A percentile compares a stretch with the other conserved stretches of the same genome.
These are phyloP conservation scores for Botryotinia narcissicola DNA, from an alignment of 2,329 filamentous ascomycete genomes.

Conservation along the genomic window DNA sequence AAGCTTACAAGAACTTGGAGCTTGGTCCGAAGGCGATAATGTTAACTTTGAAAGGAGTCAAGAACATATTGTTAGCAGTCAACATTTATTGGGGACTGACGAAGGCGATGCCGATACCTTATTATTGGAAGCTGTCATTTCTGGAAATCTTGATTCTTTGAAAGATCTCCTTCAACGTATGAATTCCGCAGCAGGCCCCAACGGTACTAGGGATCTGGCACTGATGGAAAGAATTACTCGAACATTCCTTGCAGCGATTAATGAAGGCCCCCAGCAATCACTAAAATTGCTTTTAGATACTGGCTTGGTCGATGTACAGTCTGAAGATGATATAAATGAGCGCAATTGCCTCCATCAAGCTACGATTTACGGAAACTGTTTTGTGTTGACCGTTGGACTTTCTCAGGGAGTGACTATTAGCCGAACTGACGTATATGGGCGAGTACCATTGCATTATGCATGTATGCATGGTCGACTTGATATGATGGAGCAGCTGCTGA, in stretches of 20 bases:
- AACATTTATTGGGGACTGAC: constrained; percentile 69
- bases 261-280: constrained; percentile 76
- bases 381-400: constrained; percentile 76
- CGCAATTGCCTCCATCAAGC: constrained; percentile 94
- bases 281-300: constrained; percentile 77
- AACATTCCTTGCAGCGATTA: constrained; percentile 86
- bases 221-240: constrained; percentile 77
- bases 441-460: constrained; percentile 91
- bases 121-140: constrained; percentile 80
- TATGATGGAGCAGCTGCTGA: constrained; percentile 73
- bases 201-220: constrained; percentile 56
- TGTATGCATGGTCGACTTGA: constrained; percentile 89
- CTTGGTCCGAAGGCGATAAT: constrained; percentile 95
- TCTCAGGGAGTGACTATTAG: constrained; percentile 71
- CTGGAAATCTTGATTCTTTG: constrained; percentile 74
- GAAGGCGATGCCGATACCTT: constrained; percentile 88
- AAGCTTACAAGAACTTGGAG: constrained; percentile 89
- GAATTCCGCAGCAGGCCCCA: constrained; percentile 52
- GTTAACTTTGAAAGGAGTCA: constrained; percentile 68
- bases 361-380: constrained; percentile 84
- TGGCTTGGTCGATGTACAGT: constrained; percentile 81
- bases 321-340: constrained; percentile 96
- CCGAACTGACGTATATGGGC: constrained; percentile 86
- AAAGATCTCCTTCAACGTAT: constrained; percentile 79
- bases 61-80: constrained; percentile 64